Base-by-base conservation (phyloP, 2,329 filamentous ascomycete species). In the Colletotrichum sojae region DNA sequence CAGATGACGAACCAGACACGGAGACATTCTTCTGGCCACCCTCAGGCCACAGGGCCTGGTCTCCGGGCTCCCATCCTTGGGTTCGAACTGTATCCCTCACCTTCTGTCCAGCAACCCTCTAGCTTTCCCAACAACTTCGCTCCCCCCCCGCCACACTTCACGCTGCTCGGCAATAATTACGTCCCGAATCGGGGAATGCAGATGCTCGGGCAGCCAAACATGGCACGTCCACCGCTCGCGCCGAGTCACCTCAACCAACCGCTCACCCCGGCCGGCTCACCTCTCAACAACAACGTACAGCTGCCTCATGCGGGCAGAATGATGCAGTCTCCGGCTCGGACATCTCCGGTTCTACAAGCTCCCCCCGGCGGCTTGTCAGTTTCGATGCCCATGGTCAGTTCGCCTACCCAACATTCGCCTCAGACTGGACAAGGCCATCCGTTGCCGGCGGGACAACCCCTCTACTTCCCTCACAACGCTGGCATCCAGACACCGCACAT, bases 191-290 rank as follows among this genome's bases (percentile, higher is more conserved):
- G 18, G n/a, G 65, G 52, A 18, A 39, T 46, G 9, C 53, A 57
- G 46, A 49, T 18, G n/a, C 8, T 53, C 9, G 43, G 52, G 60
- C 52, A 63, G 15, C 45, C 53, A 36, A 16, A 40, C 13, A 43
- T 22, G 36, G 13, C 54, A 15, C 39, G 46, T 13, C 13, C 40
- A 31, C 65, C 64, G 18, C 27, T 51, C 18, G 63, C 39, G 39
- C 31, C 13, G 15, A 25, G 45, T 12, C 51, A 55, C 13, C 4
- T 46, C 27, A 67, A 31, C 5, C 62, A 61, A 27, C 51, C 67
- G 31, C 36, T 67, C 16, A 69, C 62, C 20, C 67, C 67, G 16
- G 27, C 67, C 20, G 56, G 62, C 36, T 69, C 63, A 18, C 56
- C 67, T 51, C 56, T 40, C 39, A 43, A 69, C n/a, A 25, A 31